Evolutionary conservation across 2,329 filamentous ascomycete genomes (phyloP), one percentile per base, ranked within the genome.

Genomic region (Aspergillus persii): DNA sequence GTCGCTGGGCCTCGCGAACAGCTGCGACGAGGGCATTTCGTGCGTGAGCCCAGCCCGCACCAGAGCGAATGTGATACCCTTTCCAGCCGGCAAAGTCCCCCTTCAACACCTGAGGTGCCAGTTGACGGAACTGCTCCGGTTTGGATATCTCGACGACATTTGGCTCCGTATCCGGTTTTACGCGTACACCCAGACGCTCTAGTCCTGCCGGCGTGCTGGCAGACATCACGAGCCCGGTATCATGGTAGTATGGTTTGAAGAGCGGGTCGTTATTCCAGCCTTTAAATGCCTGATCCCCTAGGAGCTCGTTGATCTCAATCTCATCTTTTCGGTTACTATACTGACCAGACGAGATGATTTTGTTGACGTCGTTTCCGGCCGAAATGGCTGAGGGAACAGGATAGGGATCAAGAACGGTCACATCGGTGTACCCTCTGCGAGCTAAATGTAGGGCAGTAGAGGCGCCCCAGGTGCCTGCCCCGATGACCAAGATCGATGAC

Each of bases 21-120:
- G 78, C 78, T 47, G 79, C 75, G 55, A 74, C 66, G 36, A 84
- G 64, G 1, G 80, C 79, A 41, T 79, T 78, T 8, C 77, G 72
- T 9, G 82, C 82, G 64, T 80, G 79, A 3, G 83, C 79, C 81
- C 82, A 84, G 3, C 82, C 83, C 12, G 80, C 80, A 15, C 76
- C 75, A 23, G 70, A 67, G n/a, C 70, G 67, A 62, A 76, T 76
- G 63, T 68, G 74, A 66, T 76, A 78, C 7, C 77, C 80, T 63
- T 69, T 70, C 79, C 80, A 81, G 7, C 71, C 72, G 0, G 77
- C 71, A 55, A 80, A 80, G 2, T 74, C 63, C 11, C 79, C 79
- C 8, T 76, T 78, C 53, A 81, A 66, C 0, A 83, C 77, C 9
- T 75, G 58, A 1, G 82, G 81, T 77, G 83, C 83, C 0, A 81